Percentiles rank a stretch among this genome's conserved stretches.
Conservation (phyloP, 2,329 filamentous ascomycete genomes). For the Epicoccum nigrum region DNA sequence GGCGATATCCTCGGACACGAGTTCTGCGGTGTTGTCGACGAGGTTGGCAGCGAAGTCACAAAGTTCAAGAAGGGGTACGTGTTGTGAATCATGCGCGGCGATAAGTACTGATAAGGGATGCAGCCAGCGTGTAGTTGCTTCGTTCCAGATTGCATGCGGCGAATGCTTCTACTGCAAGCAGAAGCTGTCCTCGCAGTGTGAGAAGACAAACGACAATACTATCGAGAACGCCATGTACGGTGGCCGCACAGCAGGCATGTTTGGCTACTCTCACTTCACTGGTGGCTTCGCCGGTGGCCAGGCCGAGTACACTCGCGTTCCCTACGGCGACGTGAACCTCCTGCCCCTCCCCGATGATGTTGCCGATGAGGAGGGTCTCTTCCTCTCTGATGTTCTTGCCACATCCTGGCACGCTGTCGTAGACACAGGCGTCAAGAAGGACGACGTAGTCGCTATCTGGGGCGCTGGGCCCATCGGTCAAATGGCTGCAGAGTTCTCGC, state of each 20-base stretch:
- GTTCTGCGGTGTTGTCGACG: slow-evolving; percentile 59
- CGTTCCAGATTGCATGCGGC: slow-evolving; percentile 79
- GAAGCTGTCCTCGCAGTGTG: slow-evolving; percentile 80
- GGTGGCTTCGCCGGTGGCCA: slow-evolving; percentile 89
- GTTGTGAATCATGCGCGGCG: neutral
- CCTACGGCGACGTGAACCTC: slow-evolving; percentile 79
- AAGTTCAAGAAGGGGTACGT: slow-evolving; percentile 51
- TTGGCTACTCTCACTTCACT: slow-evolving; percentile 71
- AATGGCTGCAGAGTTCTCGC: slow-evolving; percentile 71
- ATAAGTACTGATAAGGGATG: slow-evolving; percentile 24
- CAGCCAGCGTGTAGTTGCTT: slow-evolving; percentile 73
- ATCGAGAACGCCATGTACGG: slow-evolving; percentile 79
- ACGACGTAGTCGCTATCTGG: slow-evolving; percentile 81
- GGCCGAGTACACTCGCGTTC: slow-evolving; percentile 84
- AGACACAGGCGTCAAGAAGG: slow-evolving; percentile 79
- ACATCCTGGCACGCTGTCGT: slow-evolving; percentile 84
- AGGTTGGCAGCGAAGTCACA: slow-evolving; percentile 52
- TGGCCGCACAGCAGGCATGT: slow-evolving; percentile 71
- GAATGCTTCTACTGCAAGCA: slow-evolving; percentile 78
- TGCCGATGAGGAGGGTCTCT: slow-evolving; percentile 83
- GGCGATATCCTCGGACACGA: slow-evolving; percentile 60
- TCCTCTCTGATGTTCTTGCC: slow-evolving; percentile 77
- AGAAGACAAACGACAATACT: slow-evolving; percentile 77
- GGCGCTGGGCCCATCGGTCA: slow-evolving; percentile 87
- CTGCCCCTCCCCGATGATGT: slow-evolving; percentile 78